Evolutionary conservation across 306 rosid species (phyloP).

Genomic region (Trifolium subterraneum): DNA sequence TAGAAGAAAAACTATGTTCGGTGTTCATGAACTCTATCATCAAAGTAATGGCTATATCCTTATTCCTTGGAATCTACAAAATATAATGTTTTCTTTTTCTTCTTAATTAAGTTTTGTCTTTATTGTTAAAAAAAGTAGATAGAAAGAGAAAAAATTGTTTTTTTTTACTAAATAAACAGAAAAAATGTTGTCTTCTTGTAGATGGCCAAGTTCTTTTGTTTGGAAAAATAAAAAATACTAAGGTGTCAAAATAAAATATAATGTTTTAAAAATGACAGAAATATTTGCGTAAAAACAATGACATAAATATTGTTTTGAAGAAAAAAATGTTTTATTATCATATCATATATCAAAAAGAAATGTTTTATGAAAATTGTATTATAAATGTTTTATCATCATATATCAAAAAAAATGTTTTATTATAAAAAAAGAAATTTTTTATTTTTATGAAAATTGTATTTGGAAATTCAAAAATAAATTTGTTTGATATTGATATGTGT

Average conservation of each 20-base stretch:
- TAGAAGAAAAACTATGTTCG: not conserved
- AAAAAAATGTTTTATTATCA: not conserved
- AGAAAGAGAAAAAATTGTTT: not conserved
- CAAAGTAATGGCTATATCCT: not conserved
- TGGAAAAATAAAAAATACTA: not conserved
- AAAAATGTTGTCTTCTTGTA: not conserved
- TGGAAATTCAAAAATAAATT: not conserved
- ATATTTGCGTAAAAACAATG: too few species aligned
- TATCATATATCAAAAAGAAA: too few species aligned
- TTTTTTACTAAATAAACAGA: too few species aligned
- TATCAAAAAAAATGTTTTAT: too few species aligned
- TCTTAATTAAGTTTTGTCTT: not conserved
- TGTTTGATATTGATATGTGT: not conserved
- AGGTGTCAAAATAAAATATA: not conserved
- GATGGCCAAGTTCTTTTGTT: not conserved
- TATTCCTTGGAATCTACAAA: not conserved
- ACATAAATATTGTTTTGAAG: not conserved
- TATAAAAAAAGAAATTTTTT: too few species aligned
- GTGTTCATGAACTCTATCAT: not conserved
- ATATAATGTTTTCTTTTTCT: not conserved
- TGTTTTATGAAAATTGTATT: not conserved
- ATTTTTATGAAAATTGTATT: not conserved
- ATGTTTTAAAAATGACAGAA: too few species aligned
- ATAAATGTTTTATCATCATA: too few species aligned
- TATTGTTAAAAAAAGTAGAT: not conserved